These are phyloP conservation scores for Benincasa hispida DNA, from an alignment of 306 rosid genomes.

Conservation along the genomic window DNA sequence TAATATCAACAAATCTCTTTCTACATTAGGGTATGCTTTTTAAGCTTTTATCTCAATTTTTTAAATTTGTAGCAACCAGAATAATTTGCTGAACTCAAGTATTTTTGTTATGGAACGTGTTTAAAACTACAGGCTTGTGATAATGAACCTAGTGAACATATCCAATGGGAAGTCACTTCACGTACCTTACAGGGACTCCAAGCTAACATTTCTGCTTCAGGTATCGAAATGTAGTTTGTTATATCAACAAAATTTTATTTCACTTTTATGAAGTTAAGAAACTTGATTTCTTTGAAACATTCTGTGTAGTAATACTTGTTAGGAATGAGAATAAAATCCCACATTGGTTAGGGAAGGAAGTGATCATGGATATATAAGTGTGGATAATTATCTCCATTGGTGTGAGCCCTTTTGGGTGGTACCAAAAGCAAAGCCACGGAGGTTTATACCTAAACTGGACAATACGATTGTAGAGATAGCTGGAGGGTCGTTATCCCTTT, in stretches of 20 bases:
- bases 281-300: background rate
- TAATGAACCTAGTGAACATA: slow-evolving; percentile 77
- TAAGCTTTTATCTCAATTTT: slow-evolving; percentile 6
- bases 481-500: no score
- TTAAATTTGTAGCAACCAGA: background rate
- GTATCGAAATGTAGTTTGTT: slow-evolving; percentile 18
- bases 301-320: background rate
- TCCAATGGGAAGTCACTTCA: slow-evolving; percentile 90
- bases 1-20: slow-evolving; percentile 92
- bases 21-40: slow-evolving; percentile 75
- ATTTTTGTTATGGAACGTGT: background rate
- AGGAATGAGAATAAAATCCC: no score
- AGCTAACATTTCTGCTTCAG: slow-evolving; percentile 97
- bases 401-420: no score
- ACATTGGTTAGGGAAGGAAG: no score
- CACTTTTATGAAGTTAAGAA: background rate
- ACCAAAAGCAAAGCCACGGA: no score
- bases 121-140: slow-evolving; percentile 69
- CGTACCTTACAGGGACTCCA: slow-evolving; percentile 94
- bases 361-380: no score
- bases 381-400: no score
- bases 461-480: no score
- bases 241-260: background rate
- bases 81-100: background rate
- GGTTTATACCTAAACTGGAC: no score